A percentile compares a stretch with the other conserved stretches of the same genome.
phyloP scores from a whole-genome alignment of 306 rosid genomes.

The Malus sylvestris region DNA sequence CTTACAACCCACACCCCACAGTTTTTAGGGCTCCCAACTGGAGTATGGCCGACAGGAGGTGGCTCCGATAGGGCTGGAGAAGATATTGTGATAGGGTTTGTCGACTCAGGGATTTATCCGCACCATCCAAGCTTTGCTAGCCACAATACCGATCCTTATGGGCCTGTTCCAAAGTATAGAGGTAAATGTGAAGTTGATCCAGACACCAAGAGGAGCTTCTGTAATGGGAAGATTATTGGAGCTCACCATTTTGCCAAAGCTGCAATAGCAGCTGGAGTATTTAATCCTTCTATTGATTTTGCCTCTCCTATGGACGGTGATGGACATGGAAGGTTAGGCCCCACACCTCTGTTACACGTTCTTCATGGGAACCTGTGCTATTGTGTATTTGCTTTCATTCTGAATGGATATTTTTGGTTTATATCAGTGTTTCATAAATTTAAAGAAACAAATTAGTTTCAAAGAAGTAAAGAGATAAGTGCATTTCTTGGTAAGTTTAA shows the following conservation, averaged over 20 bases:
- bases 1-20: slow-evolving; percentile 97
- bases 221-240: slow-evolving; percentile 97
- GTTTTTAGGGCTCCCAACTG: slow-evolving; percentile 99
- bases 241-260: slow-evolving; percentile 98
- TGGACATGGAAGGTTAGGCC: slow-evolving; percentile 94
- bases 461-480: background rate
- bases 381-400: background rate
- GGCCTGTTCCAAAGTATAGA: slow-evolving; percentile 72
- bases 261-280: slow-evolving; percentile 93
- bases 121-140: slow-evolving; percentile 89
- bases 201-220: slow-evolving; percentile 68
- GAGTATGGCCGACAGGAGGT: slow-evolving; percentile 99
- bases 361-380: background rate
- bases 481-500: background rate
- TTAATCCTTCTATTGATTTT: slow-evolving; percentile 84
- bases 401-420: background rate
- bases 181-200: slow-evolving; percentile 95
- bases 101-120: slow-evolving; percentile 92
- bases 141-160: slow-evolving; percentile 63
- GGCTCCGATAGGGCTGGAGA: slow-evolving; percentile 99
- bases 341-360: slow-evolving; percentile 11
- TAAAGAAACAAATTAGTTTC: background rate
- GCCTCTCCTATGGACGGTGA: slow-evolving; percentile 98
- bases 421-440: background rate
- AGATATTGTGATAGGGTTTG: slow-evolving; percentile 90